Conservation (phyloP, 2,329 filamentous ascomycete genomes). For the Nemania sp. region DNA sequence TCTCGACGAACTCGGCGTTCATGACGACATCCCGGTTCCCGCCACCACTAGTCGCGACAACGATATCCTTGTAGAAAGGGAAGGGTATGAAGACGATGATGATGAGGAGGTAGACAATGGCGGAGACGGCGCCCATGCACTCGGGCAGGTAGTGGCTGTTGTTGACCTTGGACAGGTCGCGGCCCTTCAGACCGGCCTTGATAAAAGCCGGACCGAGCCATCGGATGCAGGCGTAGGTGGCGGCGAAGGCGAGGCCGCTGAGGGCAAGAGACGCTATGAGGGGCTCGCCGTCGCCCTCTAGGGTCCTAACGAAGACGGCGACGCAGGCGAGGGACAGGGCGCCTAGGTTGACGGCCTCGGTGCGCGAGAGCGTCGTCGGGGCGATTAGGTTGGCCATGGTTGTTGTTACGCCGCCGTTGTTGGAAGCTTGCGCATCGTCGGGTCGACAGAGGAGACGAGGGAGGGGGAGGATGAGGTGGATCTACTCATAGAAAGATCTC, state of each 20-base stretch:
- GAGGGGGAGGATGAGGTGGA: background rate
- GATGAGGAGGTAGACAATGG: conserved; percentile 85
- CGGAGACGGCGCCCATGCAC: conserved; percentile 93
- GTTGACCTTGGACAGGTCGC: conserved; percentile 78
- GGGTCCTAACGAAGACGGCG: conserved; percentile 77
- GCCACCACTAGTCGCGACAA: conserved; percentile 89
- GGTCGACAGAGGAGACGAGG: background rate
- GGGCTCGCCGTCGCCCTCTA: conserved; percentile 80
- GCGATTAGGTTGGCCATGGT: conserved; percentile 35
- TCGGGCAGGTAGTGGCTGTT: conserved; percentile 69
- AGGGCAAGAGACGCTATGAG: conserved; percentile 87
- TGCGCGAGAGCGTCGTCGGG: conserved; percentile 51
- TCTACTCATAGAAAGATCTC: background rate
- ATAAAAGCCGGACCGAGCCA: conserved; percentile 94
- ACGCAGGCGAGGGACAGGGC: conserved; percentile 70
- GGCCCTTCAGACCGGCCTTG: conserved; percentile 84
- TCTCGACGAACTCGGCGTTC: conserved; percentile 73
- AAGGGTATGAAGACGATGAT: conserved; percentile 95
- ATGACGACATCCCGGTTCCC: conserved; percentile 87
- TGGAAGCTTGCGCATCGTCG: conserved; percentile 22
- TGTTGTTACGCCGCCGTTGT: background rate
- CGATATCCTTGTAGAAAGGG: conserved; percentile 97
- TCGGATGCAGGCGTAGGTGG: conserved; percentile 82
- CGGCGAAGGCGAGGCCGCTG: conserved; percentile 80
- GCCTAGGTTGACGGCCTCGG: conserved; percentile 60